phyloP scores from a whole-genome alignment of 2,329 filamentous ascomycete species.

The Xylogone sp. region DNA sequence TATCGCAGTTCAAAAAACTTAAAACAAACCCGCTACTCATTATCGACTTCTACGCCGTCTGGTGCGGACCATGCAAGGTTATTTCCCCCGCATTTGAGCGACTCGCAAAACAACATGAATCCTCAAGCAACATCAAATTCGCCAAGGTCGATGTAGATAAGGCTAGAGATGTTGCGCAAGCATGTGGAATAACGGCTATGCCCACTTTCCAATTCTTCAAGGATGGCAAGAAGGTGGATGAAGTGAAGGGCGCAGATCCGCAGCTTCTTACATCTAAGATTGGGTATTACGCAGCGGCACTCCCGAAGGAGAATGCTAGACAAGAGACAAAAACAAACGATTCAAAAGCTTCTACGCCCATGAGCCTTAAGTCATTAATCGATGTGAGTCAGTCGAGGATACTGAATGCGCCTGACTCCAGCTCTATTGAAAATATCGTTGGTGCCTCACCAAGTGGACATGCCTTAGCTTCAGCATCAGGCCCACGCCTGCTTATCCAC shows the following conservation, averaged over 20 bases:
- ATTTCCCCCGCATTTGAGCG: conserved; percentile 85
- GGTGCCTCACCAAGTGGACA: too few relatives aligned
- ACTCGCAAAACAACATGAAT: conserved; percentile 71
- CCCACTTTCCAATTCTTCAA: conserved; percentile 92
- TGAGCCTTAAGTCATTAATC: conserved; percentile 20
- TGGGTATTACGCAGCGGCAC: conserved; percentile 19
- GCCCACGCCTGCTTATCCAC: conserved; percentile 18
- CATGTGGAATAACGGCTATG: conserved; percentile 79
- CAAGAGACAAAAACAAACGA: conserved; percentile 3
- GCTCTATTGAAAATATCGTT: conserved; percentile 21
- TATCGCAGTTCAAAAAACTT: conserved; percentile 25
- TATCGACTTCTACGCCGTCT: conserved; percentile 71
- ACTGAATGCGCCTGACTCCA: conserved; percentile 19
- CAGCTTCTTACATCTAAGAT: conserved; percentile 57
- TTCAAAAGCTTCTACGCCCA: conserved; percentile 5
- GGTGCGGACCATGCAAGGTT: conserved; percentile 89
- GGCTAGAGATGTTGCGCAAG: conserved; percentile 70
- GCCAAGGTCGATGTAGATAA: conserved; percentile 85
- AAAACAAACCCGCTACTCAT: conserved; percentile 21
- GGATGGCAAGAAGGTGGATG: conserved; percentile 66
- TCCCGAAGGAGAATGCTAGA: conserved; percentile 7
- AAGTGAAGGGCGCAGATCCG: conserved; percentile 77
- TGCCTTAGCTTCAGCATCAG: conserved; percentile 17
- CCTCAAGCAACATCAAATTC: conserved; percentile 78
- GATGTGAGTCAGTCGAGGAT: conserved; percentile 16